Evolutionary conservation across 441 rosid species (phyloP).

Genomic region (Populus trichocarpa): DNA sequence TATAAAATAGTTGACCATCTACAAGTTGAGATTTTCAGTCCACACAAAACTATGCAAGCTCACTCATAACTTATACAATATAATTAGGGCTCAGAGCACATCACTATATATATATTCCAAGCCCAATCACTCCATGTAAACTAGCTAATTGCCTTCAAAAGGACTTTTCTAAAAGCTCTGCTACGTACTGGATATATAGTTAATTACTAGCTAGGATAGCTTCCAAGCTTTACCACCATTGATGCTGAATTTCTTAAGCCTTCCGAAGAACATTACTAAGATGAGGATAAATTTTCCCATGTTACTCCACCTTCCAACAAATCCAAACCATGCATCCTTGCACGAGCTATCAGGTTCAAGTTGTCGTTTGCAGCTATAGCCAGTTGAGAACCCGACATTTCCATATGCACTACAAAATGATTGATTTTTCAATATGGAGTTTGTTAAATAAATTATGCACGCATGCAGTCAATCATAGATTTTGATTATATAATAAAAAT

Average conservation of each 20-base stretch:
- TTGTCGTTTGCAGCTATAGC: conserved; percentile 37
- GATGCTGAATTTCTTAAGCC: conserved; percentile 9
- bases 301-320: conserved; percentile 1
- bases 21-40: background rate
- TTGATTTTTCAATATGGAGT: background rate
- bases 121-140: background rate
- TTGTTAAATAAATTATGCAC: background rate
- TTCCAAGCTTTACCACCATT: conserved; percentile 14
- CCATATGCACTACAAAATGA: conserved; percentile 36
- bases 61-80: background rate
- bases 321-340: background rate
- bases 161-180: background rate
- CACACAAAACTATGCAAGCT: background rate
- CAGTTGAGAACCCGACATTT: conserved; percentile 42
- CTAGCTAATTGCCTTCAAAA: background rate
- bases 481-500: too few relatives aligned
- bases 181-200: background rate
- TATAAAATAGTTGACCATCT: too few relatives aligned
- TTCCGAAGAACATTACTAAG: background rate
- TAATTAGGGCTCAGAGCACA: background rate
- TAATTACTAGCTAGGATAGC: background rate
- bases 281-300: background rate
- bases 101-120: background rate
- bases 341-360: conserved; percentile 2
- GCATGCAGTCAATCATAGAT: background rate